phyloP scores from a whole-genome alignment of 2,329 filamentous ascomycete species.

The Aspergillus brasiliensis region DNA sequence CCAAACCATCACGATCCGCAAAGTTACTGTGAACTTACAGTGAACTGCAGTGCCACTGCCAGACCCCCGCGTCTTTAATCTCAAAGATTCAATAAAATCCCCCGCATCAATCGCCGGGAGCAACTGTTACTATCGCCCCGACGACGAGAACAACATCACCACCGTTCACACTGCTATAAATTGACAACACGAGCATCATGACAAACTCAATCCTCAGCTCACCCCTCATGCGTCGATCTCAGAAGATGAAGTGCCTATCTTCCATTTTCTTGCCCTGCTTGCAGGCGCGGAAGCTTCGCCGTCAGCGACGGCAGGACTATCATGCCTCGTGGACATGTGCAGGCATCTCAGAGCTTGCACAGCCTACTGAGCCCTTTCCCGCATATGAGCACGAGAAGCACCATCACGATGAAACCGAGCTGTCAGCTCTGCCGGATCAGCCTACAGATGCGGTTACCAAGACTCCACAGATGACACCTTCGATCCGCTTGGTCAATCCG shows the following conservation, averaged over 20 bases:
- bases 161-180: neutral
- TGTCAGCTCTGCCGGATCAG: neutral
- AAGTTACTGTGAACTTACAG: neutral
- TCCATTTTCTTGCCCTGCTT: conserved; percentile 1
- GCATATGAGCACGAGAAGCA: neutral
- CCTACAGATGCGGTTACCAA: neutral
- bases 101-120: neutral
- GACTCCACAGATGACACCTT: conserved; percentile 7
- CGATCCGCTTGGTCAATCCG: conserved; percentile 20
- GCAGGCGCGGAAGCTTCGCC: conserved; percentile 3
- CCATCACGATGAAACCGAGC: neutral
- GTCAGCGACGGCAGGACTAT: neutral
- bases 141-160: neutral
- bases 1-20: neutral
- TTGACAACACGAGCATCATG: neutral
- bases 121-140: neutral
- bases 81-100: conserved; percentile 1
- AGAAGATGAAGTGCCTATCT: neutral
- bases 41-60: neutral
- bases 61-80: conserved; percentile 4
- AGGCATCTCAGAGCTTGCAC: neutral
- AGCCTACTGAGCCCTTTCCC: neutral
- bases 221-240: neutral
- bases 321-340: conserved; percentile 6
- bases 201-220: neutral